Evolutionary conservation across 2,329 filamentous ascomycete species (phyloP), one percentile per base, ranked within the genome.

Genomic region (Trichoderma gracile): DNA sequence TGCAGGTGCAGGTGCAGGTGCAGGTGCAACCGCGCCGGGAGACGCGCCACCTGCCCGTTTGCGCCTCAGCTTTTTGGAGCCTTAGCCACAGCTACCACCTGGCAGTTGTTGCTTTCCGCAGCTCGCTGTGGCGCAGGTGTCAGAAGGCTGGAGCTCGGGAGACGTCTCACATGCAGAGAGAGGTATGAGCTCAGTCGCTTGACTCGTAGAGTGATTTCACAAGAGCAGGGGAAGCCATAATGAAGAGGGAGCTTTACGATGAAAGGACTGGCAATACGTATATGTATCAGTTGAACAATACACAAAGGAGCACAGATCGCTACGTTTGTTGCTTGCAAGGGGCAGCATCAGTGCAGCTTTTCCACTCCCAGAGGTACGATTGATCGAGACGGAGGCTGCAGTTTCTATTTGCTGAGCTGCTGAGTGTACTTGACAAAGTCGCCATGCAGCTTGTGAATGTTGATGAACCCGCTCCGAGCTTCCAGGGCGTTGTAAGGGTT

Each of bases 401-500:
- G 33, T 12, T 38, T 38, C 33, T 38, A 38, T 38, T 62, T 62
- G 40, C 84, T 92, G 91, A 96, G 67, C 40, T 62, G 47, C 49
- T 54, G 59, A 54, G 21, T 47, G 17, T 61, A 53, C 49, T 88
- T 83, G 17, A 86, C 84, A 80, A 96, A 97, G 66, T 93, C 90
- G 73, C 83, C 87, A 73, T 90, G 85, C 78, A 93, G 84, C 75
- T 87, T 90, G 76, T 92, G 88, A 68, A 98, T 91, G 78, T 99
- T 92, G 79, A 92, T 84, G 72, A 98, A 99, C 1, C 92, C 89
- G 53, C 88, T 86, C 69, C 95, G 82, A 66, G 91, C 89, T 78
- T 98, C 94, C 66, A 97, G 77, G 52, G 86, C 82, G 56, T 81
- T 82, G 76, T 93, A 98, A 6, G 93, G 92, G 73, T 96, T 97